Conservation (phyloP, 306 rosid genomes). For the Vicia sativa region DNA sequence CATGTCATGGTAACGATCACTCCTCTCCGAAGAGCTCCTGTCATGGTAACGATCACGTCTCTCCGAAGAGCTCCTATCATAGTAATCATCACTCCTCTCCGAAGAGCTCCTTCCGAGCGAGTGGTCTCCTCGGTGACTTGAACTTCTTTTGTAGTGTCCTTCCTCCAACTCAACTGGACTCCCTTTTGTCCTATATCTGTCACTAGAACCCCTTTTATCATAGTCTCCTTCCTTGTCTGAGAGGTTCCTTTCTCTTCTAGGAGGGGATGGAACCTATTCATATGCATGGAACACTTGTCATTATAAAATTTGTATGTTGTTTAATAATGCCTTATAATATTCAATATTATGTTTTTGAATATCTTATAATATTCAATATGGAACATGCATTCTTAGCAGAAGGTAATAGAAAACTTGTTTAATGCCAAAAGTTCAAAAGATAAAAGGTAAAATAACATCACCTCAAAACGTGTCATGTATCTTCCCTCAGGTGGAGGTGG, state of each 20-base stretch:
- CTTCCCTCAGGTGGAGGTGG: constrained; percentile 93
- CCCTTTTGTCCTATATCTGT: constrained; percentile 40
- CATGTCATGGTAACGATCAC: constrained; percentile 22
- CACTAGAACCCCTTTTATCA: constrained; percentile 40
- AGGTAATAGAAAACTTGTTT: constrained; percentile 5
- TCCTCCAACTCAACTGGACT: background rate
- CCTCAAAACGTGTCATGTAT: constrained; percentile 87
- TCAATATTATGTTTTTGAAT: too few relatives aligned
- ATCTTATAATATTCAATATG: constrained; percentile 10
- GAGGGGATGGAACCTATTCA: constrained; percentile 84
- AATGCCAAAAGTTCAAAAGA: background rate
- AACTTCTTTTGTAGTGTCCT: constrained; percentile 34
- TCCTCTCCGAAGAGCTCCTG: background rate
- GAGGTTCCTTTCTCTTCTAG: constrained; percentile 60
- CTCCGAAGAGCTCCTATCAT: constrained; percentile 10
- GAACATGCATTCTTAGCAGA: background rate
- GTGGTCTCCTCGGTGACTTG: constrained; percentile 43
- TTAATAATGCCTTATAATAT: constrained; percentile 16
- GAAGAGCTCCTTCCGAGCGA: constrained; percentile 39
- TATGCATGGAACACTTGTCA: background rate
- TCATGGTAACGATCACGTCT: constrained; percentile 35
- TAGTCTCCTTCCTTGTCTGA: constrained; percentile 48
- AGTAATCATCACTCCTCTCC: constrained; percentile 41
- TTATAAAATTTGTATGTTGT: constrained; percentile 1
- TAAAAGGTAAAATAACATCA: constrained; percentile 31